phyloP scores from a whole-genome alignment of 169 alveolate species.

The Blepharisma undulans region DNA sequence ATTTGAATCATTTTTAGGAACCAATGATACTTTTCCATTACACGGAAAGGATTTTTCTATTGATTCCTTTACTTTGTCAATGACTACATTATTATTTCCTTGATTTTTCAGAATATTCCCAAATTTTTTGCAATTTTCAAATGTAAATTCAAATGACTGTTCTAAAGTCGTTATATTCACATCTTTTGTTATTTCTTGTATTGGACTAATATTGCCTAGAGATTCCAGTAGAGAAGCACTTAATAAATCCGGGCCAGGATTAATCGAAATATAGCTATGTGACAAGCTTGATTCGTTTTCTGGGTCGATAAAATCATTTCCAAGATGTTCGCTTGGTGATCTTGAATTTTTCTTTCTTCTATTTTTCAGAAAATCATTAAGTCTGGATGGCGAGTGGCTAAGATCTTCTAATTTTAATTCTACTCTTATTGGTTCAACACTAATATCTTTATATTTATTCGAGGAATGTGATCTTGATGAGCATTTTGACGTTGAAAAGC shows the following conservation, averaged over 20 bases:
- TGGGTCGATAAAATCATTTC: not conserved
- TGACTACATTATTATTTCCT: not conserved
- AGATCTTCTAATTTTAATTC: not conserved
- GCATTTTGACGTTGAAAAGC: not conserved
- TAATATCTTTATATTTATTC: not conserved
- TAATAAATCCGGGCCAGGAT: not conserved
- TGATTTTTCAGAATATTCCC: not conserved
- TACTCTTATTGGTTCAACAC: not conserved
- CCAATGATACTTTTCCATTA: not conserved
- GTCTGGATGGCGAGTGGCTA: not conserved
- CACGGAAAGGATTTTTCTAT: not conserved
- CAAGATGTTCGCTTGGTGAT: not conserved
- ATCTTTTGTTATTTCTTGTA: not conserved
- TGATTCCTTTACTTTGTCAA: not conserved
- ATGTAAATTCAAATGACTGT: not conserved
- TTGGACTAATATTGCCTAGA: not conserved
- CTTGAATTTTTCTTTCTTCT: not conserved
- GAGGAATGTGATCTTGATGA: not conserved
- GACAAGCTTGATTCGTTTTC: not conserved
- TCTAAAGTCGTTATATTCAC: not conserved
- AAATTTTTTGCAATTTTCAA: not conserved
- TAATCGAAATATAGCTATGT: not conserved
- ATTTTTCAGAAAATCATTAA: not conserved
- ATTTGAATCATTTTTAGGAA: not conserved
- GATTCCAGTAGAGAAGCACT: not conserved